Base-by-base conservation (phyloP, 768 basidiomycete genomes). In the Lactifluus rugatus region DNA sequence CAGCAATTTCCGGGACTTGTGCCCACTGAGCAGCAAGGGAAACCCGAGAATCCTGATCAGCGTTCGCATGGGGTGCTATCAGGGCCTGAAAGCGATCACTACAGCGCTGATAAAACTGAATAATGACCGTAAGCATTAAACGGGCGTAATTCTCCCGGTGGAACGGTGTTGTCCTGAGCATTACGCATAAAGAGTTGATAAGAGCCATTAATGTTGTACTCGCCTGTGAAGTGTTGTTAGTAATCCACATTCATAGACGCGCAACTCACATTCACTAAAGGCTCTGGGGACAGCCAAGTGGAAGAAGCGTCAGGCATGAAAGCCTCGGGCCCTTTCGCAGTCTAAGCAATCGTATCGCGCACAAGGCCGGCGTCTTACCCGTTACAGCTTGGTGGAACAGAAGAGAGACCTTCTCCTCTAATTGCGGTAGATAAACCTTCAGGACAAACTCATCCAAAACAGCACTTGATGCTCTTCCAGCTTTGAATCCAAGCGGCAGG, bases 51-150 rank as follows among this genome's bases (percentile, higher is more conserved):
- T 81, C 81, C 36, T 70, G 70, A 8, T 71, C 74, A 46, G 21
- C 34, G 47, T 23, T 64, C 42, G 17, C 71, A 74, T 68, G 66
- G 21, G 70, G 65, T 25, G 81, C 75, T 13, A 87, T 84, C 34
- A 89, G 73, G 66, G 82, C 80, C 61, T 92, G 87, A 69, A 91
- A 96, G 39, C 84, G 79, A 66, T 93, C 87, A 64, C 89, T 92
- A 64, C 93, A 97, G 26, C 88, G 82, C 68, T 96, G 92, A 66
- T 97, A 96, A 68, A 95, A 96, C 70, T 96, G 93, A 41, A 95
- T 92, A 57, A 97, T 87, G 54, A 98, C 87, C 16, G 88, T 85
- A 32, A 98, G 80, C 57, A 98, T 94, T 31, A 98, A 76, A n/a
- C 92, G 82, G 17, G 91, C 85, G 69, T 97, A 96, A 68, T 86